Evolutionary conservation across 345 rosid species (phyloP).

Genomic region (Hirschfeldia incana): DNA sequence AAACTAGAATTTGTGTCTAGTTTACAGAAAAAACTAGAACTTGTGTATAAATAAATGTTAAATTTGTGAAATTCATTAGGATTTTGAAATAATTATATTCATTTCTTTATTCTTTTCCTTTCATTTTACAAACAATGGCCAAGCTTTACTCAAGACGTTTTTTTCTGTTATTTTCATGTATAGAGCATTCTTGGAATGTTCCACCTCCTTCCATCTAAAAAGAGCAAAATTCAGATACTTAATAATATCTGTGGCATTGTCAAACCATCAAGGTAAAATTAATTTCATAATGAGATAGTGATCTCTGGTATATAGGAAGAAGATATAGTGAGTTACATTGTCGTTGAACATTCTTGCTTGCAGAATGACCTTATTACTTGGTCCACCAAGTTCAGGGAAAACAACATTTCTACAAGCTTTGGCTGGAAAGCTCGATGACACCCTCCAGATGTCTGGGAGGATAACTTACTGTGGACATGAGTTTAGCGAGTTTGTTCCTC

Average conservation of each 20-base stretch:
- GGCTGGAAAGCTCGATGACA: slow-evolving; percentile 65
- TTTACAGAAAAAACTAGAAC: background rate
- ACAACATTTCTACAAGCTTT: slow-evolving; percentile 78
- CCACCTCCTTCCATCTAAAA: slow-evolving; percentile 68
- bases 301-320: background rate
- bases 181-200: slow-evolving; percentile 60
- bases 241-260: slow-evolving; percentile 63
- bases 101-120: background rate
- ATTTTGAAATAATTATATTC: background rate
- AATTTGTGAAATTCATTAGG: background rate
- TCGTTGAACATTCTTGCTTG: slow-evolving; percentile 11
- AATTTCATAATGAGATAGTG: background rate
- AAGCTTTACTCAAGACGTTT: background rate
- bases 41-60: background rate
- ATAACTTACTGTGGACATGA: slow-evolving; percentile 80
- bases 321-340: background rate
- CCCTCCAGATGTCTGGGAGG: slow-evolving; percentile 55
- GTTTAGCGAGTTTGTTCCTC: slow-evolving; percentile 71
- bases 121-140: background rate
- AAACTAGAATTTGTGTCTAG: too few species aligned
- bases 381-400: slow-evolving; percentile 92
- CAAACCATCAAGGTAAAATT: slow-evolving; percentile 74
- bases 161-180: background rate
- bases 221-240: slow-evolving; percentile 70
- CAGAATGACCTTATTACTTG: slow-evolving; percentile 88